Evolutionary conservation across 2,329 filamentous ascomycete genomes (phyloP), one percentile per base, ranked within the genome.

Genomic region (Colletotrichum somersetense): DNA sequence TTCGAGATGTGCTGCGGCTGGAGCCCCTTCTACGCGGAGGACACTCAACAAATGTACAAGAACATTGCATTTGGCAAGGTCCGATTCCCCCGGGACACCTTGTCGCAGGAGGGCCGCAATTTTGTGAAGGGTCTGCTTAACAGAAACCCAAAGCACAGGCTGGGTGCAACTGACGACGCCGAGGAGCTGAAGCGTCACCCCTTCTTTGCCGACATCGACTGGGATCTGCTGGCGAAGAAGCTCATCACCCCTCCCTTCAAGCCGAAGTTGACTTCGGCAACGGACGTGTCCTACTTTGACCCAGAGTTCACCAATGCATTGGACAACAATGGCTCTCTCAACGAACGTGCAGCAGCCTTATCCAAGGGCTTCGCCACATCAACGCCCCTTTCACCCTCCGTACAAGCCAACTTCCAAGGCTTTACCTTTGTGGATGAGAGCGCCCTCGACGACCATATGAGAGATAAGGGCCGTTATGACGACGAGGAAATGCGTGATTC

Each of bases 21-120:
- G 96, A 98, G 95, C 78, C 96, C 96, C 0, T 99, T 99, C 84
- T 99, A 98, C 77, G 96, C 96, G 68, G 96, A 99, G 79, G 96
- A 99, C 79, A 99, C 96, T 0, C 96, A 99, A 83, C 96, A 99
- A 82, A 99, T 99, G 96, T 99, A 99, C 87, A 99, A 99, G 87
- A 99, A 99, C 85, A 99, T 99, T 80, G 96, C 96, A 0, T 99
- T 99, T 79, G 96, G 96, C 80, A 99, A 99, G 81, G 96, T 99
- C 70, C 89, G 96, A 73, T 99, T 99, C 81, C 96, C 96, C 10
- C 90, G 95, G 75, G 96, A 99, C 81, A 97, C 96, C 1, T 86
- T 99, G 42, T 98, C 95, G 73, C 92, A 95, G 52, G 96, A 99
- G 82, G 96, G 96, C 71, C 91, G 96, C 71, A 98, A 97, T 83